Percentiles rank a stretch among this genome's conserved stretches.
Evolutionary conservation across 768 basidiomycete species (phyloP).

Genomic region (Mycena venus): DNA sequence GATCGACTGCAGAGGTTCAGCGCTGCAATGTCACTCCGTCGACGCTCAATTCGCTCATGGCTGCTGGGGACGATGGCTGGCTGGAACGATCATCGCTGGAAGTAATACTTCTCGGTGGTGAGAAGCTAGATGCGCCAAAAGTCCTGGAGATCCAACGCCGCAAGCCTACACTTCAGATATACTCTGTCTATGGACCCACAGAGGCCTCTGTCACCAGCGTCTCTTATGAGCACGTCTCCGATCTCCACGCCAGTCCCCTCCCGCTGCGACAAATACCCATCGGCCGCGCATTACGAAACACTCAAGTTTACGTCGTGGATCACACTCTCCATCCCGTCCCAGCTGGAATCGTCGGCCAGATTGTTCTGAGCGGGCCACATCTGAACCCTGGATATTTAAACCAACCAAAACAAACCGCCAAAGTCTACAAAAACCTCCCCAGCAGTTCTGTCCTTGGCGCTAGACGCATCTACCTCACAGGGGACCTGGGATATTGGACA

Average conservation of each 20-base stretch:
- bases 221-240: neutral
- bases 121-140: neutral
- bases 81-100: slow-evolving; percentile 5
- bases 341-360: slow-evolving; percentile 3
- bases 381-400: neutral
- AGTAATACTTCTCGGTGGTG: neutral
- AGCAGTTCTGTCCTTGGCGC: neutral
- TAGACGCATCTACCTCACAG: slow-evolving; percentile 2
- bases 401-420: neutral
- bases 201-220: neutral
- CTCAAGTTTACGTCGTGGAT: neutral
- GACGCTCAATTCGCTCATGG: neutral
- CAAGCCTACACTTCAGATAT: slow-evolving; percentile 2
- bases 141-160: neutral
- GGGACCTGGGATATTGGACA: slow-evolving; percentile 3
- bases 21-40: neutral
- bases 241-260: slow-evolving; percentile 2
- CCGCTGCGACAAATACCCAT: slow-evolving; percentile 3
- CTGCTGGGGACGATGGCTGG: neutral
- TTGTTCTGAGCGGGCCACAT: neutral
- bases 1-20: neutral
- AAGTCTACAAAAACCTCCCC: neutral
- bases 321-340: slow-evolving; percentile 1
- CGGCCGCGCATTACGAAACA: neutral
- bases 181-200: neutral